Conservation (phyloP, 495 filamentous ascomycete species). For the Lasiosphaeriaceae sp. region DNA sequence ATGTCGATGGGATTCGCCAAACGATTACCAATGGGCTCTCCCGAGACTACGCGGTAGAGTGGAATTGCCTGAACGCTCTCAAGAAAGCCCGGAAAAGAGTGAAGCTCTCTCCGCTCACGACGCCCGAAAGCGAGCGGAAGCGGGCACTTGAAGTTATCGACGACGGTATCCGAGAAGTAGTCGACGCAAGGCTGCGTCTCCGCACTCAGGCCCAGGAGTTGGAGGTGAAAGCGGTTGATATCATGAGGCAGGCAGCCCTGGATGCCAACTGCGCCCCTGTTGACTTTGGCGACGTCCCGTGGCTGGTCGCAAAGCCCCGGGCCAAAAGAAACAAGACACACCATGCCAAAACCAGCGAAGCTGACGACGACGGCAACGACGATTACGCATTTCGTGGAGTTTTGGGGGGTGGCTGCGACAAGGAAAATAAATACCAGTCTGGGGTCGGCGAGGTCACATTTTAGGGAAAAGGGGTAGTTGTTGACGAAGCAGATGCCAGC, state of each 20-base stretch:
- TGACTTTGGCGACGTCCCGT: slow-evolving; percentile 19
- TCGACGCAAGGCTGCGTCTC: slow-evolving; percentile 9
- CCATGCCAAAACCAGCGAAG: too few relatives aligned
- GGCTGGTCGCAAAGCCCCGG: slow-evolving; percentile 10
- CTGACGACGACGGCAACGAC: too few relatives aligned
- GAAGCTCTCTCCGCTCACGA: background rate
- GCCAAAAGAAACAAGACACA: background rate
- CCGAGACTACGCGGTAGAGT: slow-evolving; percentile 29
- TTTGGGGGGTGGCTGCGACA: too few relatives aligned
- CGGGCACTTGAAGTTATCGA: slow-evolving; percentile 7
- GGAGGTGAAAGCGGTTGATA: slow-evolving; percentile 16
- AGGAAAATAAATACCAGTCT: too few relatives aligned
- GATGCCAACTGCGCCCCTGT: slow-evolving; percentile 15
- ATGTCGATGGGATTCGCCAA: slow-evolving; percentile 29
- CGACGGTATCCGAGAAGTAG: slow-evolving; percentile 10
- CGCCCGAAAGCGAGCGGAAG: background rate
- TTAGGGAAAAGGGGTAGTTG: too few relatives aligned
- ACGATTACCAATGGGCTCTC: slow-evolving; percentile 24
- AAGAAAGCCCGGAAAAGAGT: slow-evolving; percentile 27
- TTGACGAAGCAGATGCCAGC: too few relatives aligned
- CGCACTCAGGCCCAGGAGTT: slow-evolving; percentile 14
- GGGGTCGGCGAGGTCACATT: too few relatives aligned
- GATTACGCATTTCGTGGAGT: too few relatives aligned
- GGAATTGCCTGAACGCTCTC: slow-evolving; percentile 23
- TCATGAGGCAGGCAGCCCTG: slow-evolving; percentile 25